phyloP scores from a whole-genome alignment of 495 filamentous ascomycete species.

The Filosporella fistucella region DNA sequence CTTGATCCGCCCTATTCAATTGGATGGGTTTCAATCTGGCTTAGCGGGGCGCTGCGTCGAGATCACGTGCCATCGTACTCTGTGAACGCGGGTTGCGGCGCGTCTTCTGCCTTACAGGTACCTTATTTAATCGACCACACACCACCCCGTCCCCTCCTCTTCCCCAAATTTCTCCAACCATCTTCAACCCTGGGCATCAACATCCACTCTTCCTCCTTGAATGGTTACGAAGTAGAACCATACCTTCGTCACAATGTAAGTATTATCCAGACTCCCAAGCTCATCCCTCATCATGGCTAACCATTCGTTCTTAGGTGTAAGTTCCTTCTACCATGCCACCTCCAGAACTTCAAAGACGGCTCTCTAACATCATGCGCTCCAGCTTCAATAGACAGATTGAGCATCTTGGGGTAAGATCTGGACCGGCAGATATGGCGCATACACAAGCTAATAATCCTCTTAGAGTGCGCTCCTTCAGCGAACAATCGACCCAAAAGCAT shows the following conservation, averaged over 20 bases:
- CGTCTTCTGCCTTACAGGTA: too few relatives aligned
- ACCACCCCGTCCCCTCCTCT: too few relatives aligned
- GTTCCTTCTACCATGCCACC: too few relatives aligned
- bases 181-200: too few relatives aligned
- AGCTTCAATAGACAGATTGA: conserved; percentile 77
- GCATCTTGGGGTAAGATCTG: conserved; percentile 63
- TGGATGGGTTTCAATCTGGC: too few relatives aligned
- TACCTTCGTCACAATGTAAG: background rate
- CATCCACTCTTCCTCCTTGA: too few relatives aligned
- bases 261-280: background rate
- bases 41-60: too few relatives aligned
- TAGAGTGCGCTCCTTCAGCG: conserved; percentile 90
- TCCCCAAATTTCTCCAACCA: too few relatives aligned
- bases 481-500: conserved; percentile 38
- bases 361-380: background rate
- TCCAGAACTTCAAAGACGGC: background rate
- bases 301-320: background rate
- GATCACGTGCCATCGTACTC: too few relatives aligned
- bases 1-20: too few relatives aligned
- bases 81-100: background rate
- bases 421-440: background rate
- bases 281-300: too few relatives aligned
- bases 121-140: too few relatives aligned
- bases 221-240: background rate
- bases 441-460: background rate